Base-by-base conservation (phyloP, 176 grass and related monocot species). In the Oryza punctata region DNA sequence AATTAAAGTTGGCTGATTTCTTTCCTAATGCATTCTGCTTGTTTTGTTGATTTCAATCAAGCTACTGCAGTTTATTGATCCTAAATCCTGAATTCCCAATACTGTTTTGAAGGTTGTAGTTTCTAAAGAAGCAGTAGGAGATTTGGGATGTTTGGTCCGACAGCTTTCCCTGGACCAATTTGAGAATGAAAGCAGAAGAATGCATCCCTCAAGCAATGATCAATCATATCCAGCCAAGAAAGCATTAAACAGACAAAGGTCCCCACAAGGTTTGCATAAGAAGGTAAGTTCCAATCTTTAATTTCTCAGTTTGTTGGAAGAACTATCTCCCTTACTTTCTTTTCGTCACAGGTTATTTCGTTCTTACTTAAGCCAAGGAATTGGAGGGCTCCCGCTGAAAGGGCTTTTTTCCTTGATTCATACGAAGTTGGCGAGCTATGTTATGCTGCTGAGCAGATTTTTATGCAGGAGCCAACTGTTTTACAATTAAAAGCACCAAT, bases 161-260 rank as follows among this genome's bases (percentile, higher is more conserved):
- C 96, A 99, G 60, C 91, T 99, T 79, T 99, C 96, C 27, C 44
- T 99, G 30, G 96, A 99, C 86, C 96, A 99, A 60, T 99, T 99
- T 87, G 96, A 99, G 83, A 99, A 99, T 87, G 96, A 99, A 87
- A 99, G 96, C 45, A 94, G 96, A 91, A 86, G 96, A 90, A 96
- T 99, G 93, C 68, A 95, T 79, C 96, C 93, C 47, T 84, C 83
- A 43, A 99, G 73, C 78, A 92, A 91, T 57, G 93, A 99, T 19
- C 91, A 94, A 13, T 67, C 89, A 86, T 89, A 84, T 84, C 78
- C 91, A 70, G 38, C 80, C 7, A 96, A 87, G 76, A 99, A 91
- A 87, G 77, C 88, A 89, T 80, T 96, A 81, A 96, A 89, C 72
- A 89, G 96, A 67, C 96, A 99, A 88, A 95, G 87, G 64, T 96